Base-by-base conservation (phyloP, 116 monocot species). In the Posidonia oceanica region DNA sequence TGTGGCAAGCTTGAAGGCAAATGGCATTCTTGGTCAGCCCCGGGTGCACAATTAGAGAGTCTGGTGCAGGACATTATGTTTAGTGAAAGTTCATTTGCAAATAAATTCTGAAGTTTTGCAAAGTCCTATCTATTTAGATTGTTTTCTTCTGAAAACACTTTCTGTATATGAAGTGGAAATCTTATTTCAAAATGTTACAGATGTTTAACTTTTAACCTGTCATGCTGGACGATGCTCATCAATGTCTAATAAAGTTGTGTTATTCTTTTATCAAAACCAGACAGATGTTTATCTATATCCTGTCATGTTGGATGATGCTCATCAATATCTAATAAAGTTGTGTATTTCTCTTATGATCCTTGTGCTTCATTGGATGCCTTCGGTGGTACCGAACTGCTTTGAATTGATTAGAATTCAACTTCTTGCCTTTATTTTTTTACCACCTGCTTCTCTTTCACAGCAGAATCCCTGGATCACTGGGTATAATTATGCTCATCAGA, bases 1-100 rank as follows among this genome's bases (percentile, higher is more conserved):
- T 23, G 67, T 58, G 5, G 65, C 65, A 14, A 74, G 74, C 66
- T 20, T 74, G 60, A 68, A 14, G 52, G 52, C 67, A 36, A 36
- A 68, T 21, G 75, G 61, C 42, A 42, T 75, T 23, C 67, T 75
- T 37, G 56, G 17, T 23, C 57, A 39, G n/a, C 67, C 41, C 22
- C 18, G 52, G 23, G 5, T 67, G 52, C 67, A 52, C 10, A 18
- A n/a, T 23, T 67, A 67, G 29, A 36, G 13, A 62, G 5, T 8
- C 3, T 37, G 22, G 6, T 37, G 16, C 58, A n/a, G 17, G 21
- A 18, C 29, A 29, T 29, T 58, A 58, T 58, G 5, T 6, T 5
- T 58, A 58, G 58, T 6, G 16, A 21, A 58, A 12, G 29, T 61
- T 61, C 36, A 36, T 36, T 36, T 61, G 61, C 13, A 61, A 23